These are phyloP conservation scores for Pugionium dolabratum DNA, from an alignment of 345 rosid species.

Conservation along the genomic window DNA sequence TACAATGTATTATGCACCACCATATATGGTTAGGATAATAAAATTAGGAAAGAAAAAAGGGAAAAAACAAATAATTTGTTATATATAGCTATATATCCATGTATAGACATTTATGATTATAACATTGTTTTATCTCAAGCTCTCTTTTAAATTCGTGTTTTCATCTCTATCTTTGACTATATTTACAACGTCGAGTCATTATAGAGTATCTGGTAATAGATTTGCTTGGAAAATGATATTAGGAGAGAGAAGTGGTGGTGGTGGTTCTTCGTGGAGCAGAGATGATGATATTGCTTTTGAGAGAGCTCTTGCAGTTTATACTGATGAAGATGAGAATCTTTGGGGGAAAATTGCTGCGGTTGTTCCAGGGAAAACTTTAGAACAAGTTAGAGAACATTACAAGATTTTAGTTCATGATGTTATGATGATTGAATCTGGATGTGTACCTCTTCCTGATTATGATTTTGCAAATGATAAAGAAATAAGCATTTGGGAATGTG, in stretches of 20 bases:
- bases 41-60: neutral
- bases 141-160: neutral
- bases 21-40: neutral
- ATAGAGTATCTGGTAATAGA: conserved; percentile 9
- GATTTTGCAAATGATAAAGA: conserved; percentile 55
- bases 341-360: conserved; percentile 57
- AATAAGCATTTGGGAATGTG: conserved; percentile 41
- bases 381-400: conserved; percentile 63
- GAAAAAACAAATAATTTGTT: neutral
- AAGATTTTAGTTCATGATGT: conserved; percentile 65
- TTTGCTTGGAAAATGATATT: conserved; percentile 49
- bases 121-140: neutral
- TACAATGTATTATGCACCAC: neutral
- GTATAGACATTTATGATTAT: neutral
- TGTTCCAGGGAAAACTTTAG: conserved; percentile 66
- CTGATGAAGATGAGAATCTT: conserved; percentile 49
- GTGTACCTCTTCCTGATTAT: conserved; percentile 70
- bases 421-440: conserved; percentile 69
- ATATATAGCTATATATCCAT: neutral
- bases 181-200: neutral
- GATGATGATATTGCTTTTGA: conserved; percentile 83
- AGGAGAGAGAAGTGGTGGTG: conserved; percentile 48
- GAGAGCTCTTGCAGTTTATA: conserved; percentile 64
- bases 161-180: neutral
- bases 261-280: conserved; percentile 66